Evolutionary conservation across 2,329 filamentous ascomycete genomes (phyloP).

Genomic region (Penicillium sumatraense): DNA sequence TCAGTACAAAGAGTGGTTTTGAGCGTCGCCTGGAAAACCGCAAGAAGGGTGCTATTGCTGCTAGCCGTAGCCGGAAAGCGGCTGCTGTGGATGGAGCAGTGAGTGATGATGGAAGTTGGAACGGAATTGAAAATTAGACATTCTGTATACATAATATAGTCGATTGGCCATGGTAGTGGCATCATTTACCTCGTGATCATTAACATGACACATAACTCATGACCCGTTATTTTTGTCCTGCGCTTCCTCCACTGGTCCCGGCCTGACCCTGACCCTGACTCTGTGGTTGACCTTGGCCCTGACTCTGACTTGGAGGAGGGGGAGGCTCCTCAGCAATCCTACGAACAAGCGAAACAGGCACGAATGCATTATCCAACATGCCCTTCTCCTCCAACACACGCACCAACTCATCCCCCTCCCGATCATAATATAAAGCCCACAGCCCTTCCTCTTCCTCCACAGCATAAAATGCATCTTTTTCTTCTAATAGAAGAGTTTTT

Average conservation of each 20-base stretch:
- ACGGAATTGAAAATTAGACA: conserved; percentile 44
- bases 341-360: conserved; percentile 33
- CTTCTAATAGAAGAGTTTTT: conserved; percentile 40
- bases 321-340: conserved; percentile 28
- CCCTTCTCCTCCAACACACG: conserved; percentile 32
- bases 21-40: conserved; percentile 52
- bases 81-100: conserved; percentile 22
- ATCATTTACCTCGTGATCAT: conserved; percentile 9
- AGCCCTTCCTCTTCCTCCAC: conserved; percentile 47
- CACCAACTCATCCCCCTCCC: conserved; percentile 44
- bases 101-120: conserved; percentile 41
- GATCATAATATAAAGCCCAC: conserved; percentile 53
- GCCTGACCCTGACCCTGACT: neutral
- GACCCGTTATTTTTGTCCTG: conserved; percentile 4
- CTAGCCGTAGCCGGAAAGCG: conserved; percentile 43
- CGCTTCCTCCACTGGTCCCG: neutral
- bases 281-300: conserved; percentile 4
- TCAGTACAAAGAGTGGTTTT: conserved; percentile 66
- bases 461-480: conserved; percentile 40
- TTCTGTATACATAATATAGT: conserved; percentile 26
- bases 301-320: conserved; percentile 12
- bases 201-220: conserved; percentile 13
- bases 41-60: conserved; percentile 50
- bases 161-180: too few relatives aligned
- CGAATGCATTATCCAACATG: conserved; percentile 33